Percentiles rank a stretch among this genome's conserved stretches.
Evolutionary conservation across 495 filamentous ascomycete genomes (phyloP).

Genomic region (Penicillium longicatenatum): DNA sequence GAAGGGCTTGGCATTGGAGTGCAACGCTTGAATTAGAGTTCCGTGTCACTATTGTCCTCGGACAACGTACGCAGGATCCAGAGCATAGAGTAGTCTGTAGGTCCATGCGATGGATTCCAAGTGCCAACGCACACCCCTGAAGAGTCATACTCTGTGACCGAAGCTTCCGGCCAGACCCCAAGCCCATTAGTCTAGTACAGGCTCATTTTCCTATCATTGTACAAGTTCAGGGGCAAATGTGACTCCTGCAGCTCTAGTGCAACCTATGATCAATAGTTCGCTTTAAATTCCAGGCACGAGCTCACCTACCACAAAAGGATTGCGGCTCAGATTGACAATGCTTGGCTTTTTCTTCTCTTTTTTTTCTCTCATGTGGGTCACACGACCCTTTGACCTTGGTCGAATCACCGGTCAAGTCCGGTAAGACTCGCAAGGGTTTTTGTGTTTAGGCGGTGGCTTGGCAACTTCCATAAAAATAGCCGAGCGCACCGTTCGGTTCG

Average conservation of each 20-base stretch:
- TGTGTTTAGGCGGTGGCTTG: too few relatives aligned
- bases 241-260: neutral
- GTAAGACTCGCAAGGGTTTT: too few relatives aligned
- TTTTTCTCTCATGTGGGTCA: neutral
- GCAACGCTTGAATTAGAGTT: neutral
- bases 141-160: too few relatives aligned
- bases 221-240: too few relatives aligned
- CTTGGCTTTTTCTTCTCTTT: neutral
- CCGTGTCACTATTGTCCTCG: neutral
- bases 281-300: slow-evolving; percentile 5
- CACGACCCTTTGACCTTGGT: neutral
- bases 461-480: too few relatives aligned
- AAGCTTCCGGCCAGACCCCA: too few relatives aligned
- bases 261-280: neutral
- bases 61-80: neutral
- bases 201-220: too few relatives aligned
- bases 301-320: slow-evolving; percentile 8
- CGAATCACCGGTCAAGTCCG: neutral
- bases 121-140: neutral
- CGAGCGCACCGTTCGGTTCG: too few relatives aligned
- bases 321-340: slow-evolving; percentile 11
- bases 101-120: neutral
- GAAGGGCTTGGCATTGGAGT: neutral
- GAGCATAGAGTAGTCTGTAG: neutral
- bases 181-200: too few relatives aligned